Base-by-base conservation (phyloP, 768 basidiomycete genomes). In the Tricholoma hemisulphureum region DNA sequence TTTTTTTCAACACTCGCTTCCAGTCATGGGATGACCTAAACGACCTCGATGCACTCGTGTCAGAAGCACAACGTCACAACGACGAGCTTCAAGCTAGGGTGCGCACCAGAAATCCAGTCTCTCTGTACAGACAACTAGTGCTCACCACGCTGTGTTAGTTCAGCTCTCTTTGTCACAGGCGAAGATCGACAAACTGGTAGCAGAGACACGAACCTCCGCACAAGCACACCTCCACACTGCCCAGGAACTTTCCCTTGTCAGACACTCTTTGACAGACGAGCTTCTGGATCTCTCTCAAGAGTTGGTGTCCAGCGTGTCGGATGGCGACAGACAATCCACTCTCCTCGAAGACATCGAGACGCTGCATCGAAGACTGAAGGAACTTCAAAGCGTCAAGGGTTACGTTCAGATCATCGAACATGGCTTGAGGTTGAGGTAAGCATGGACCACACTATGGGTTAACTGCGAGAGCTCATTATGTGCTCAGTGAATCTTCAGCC, bases 261-360 rank as follows among this genome's bases (percentile, higher is more conserved):
- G 93, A 23, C 90, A 93, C 71, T 83, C 82, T 1, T 74, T 95
- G 18, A 81, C 84, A 14, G 93, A 96, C 66, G 88, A 94, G 68
- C 77, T 95, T 10, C 75, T 85, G 11, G 82, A 82, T 58, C 73
- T 96, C 26, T 83, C 84, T 4, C 73, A 78, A 51, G 83, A 88
- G 52, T 76, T 96, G 39, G 76, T 84, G 49, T 88, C 87, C 1
- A 76, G 82, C 2, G 62, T 83, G 26, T 75, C 77, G 10, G 80
- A 77, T 13, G 78, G 75, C 43, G 77, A 80, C 9, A 73, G 69
- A n/a, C 63, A 72, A 41, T 76, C 86, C 3, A 92, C 88, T 0
- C 73, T 98, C 4, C 76, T 96, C 9, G 89, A 94, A 69, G 88
- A 91, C 45, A 77, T 98, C 58, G 91, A 96, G 67, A 82, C 79